Base-by-base conservation (phyloP, 768 basidiomycete genomes). In the Roridomyces roridus region DNA sequence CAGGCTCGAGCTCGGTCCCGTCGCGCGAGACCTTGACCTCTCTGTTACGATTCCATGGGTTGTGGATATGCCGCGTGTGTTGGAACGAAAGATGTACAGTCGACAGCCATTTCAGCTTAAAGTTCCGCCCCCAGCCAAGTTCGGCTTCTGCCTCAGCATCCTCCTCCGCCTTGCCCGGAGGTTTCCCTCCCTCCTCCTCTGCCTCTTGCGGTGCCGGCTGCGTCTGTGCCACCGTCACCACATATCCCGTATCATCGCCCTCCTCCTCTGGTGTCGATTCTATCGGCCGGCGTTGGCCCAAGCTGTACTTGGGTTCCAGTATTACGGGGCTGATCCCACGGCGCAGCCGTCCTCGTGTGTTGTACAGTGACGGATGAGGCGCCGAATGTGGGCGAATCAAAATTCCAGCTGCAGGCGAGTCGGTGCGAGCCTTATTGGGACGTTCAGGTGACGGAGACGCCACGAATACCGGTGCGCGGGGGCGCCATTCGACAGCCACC, bases 41-140 rank as follows among this genome's bases (percentile, higher is more conserved):
- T n/a, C 85, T 77, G 55, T 90, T 91, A 61, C 92, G 85, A 64
- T 98, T 98, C 94, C 95, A 98, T 3, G 89, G 88, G 68, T 98
- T 98, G 37, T 92, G 85, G 47, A 97, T 71, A 67, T 94, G 89
- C 24, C 87, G 82, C 29, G 89, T 89, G 44, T 84, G 84, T 59
- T 78, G 73, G 72, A 98, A 98, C 0, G 92, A 85, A 3, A 98
- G 69, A 2, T 81, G 79, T 12, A 82, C 74, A 0, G 85, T 90
- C 61, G 80, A 83, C 40, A 95, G 60, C 96, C 96, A 97, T 63
- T 94, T 81, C 24, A 97, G 74, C 57, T 81, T 80, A 80, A 98
- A 97, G 5, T 89, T 79, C 46, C 87, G 83, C 12, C 91, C 92
- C 92, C 91, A 92, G 3, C 67, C 64, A 17, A 72, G 77, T 53